Base-by-base conservation (phyloP, 345 rosid genomes). In the Gossypium stocksii region DNA sequence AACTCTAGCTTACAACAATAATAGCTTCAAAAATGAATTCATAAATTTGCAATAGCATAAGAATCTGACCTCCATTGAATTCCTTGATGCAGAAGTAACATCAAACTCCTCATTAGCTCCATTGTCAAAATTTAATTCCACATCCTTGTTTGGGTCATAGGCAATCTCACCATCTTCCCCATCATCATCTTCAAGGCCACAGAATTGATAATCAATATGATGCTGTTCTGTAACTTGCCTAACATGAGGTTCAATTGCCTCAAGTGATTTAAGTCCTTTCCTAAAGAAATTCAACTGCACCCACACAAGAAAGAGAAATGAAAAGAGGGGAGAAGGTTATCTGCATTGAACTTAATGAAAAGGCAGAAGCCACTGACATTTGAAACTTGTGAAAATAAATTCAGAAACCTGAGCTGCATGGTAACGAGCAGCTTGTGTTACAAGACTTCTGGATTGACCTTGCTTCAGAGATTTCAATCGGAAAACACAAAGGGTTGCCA, bases 371-470 rank as follows among this genome's bases (percentile, higher is more conserved):
- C 43, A 34, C 22, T 41, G 74, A 62, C 71, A 60, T 61, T 64
- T n/a, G 60, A 77, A 57, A 66, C 59, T 14, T 12, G 45, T 8
- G 34, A 74, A 52, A 71, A 70, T 22, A 58, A 38, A 27, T 23
- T 61, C 62, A 71, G 48, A 71, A 73, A 95, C 99, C 94, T 95
- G 99, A 78, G 99, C 98, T 67, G 97, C 90, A 80, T 95, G 97
- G 82, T 95, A 98, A 53, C 93, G 97, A 57, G 91, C 89, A 71
- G 92, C 97, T 82, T 93, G 99, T 20, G 97, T 93, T 15, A 95
- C 86, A 77, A 95, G 93, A 84, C 98, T 93, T 68, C 97, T 87
- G 62, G 88, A 85, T 81, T 91, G 98, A 59, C 97, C 97, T 85
- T 89, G 94, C 77, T 95, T 93, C 76, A 95, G 86, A 22, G 99